These are phyloP conservation scores for Pelargonium citronellum DNA, from an alignment of 441 rosid species.

Conservation along the genomic window DNA sequence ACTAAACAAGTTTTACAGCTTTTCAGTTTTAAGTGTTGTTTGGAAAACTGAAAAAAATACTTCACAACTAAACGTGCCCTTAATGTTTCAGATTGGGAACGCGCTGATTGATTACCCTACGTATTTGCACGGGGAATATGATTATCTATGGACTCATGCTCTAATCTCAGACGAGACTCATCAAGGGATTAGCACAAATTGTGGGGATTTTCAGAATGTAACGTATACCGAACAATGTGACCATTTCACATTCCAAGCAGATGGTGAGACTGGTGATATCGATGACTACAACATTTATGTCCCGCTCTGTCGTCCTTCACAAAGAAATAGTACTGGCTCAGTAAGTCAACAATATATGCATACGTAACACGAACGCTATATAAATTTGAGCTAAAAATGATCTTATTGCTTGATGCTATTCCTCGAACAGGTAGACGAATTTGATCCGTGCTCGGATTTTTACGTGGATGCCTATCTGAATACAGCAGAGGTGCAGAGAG, in stretches of 20 bases:
- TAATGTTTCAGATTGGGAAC: conserved; percentile 32
- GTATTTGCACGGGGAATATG: conserved; percentile 9
- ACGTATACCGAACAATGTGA: conserved; percentile 11
- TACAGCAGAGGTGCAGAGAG: conserved; percentile 24
- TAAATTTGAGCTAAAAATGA: neutral
- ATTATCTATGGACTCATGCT: conserved; percentile 30
- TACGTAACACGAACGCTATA: neutral
- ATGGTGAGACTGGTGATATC: neutral
- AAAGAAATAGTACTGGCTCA: conserved; percentile 1
- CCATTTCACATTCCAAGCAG: neutral
- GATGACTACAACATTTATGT: conserved; percentile 27
- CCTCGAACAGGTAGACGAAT: conserved; percentile 14
- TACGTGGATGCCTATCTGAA: conserved; percentile 26
- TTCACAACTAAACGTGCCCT: too few species aligned
- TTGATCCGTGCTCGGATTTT: conserved; percentile 20
- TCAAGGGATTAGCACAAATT: conserved; percentile 19
- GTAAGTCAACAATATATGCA: conserved; percentile 8
- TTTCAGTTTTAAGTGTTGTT: neutral
- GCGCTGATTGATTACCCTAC: conserved; percentile 27
- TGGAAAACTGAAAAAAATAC: too few species aligned
- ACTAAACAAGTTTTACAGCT: neutral
- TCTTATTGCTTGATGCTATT: neutral
- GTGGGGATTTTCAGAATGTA: conserved; percentile 17
- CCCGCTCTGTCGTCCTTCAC: conserved; percentile 21
- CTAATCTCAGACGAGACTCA: conserved; percentile 31